These are phyloP conservation scores for Skeletonema grethae DNA, from an alignment of 108 stramenopile species.

Conservation along the genomic window DNA sequence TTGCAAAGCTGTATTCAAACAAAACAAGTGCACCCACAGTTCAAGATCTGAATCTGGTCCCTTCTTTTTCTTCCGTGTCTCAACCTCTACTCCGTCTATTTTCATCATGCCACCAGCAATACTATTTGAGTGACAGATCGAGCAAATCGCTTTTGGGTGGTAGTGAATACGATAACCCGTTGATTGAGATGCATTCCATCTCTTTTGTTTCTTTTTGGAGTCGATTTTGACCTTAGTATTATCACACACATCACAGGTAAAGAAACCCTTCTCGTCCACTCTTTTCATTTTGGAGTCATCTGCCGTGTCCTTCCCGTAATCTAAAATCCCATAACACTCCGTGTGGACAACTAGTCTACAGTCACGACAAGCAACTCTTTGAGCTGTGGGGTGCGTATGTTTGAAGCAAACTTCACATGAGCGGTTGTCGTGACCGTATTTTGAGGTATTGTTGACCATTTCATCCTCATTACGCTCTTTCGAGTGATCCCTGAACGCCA, in stretches of 20 bases:
- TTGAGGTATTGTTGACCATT: slow-evolving; percentile 5
- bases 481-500: slow-evolving; percentile 21
- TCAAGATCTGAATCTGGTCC: background rate
- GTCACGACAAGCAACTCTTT: slow-evolving; percentile 39
- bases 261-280: slow-evolving; percentile 36
- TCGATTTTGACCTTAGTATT: background rate
- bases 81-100: slow-evolving; percentile 10
- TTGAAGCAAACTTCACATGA: slow-evolving; percentile 44
- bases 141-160: slow-evolving; percentile 29
- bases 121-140: slow-evolving; percentile 16
- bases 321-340: slow-evolving; percentile 34
- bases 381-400: slow-evolving; percentile 15
- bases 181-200: slow-evolving; percentile 14
- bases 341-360: slow-evolving; percentile 47
- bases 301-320: slow-evolving; percentile 4
- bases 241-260: slow-evolving; percentile 41
- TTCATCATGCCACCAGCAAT: slow-evolving; percentile 40
- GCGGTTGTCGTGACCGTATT: slow-evolving; percentile 41
- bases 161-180: slow-evolving; percentile 30
- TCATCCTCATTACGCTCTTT: background rate
- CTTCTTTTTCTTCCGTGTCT: slow-evolving; percentile 9
- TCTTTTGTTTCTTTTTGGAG: background rate
- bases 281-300: background rate
- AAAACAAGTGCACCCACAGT: slow-evolving; percentile 38
- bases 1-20: slow-evolving; percentile 18